Base-by-base conservation (phyloP, 495 filamentous ascomycete genomes). In the Aspergillus kassunensis region DNA sequence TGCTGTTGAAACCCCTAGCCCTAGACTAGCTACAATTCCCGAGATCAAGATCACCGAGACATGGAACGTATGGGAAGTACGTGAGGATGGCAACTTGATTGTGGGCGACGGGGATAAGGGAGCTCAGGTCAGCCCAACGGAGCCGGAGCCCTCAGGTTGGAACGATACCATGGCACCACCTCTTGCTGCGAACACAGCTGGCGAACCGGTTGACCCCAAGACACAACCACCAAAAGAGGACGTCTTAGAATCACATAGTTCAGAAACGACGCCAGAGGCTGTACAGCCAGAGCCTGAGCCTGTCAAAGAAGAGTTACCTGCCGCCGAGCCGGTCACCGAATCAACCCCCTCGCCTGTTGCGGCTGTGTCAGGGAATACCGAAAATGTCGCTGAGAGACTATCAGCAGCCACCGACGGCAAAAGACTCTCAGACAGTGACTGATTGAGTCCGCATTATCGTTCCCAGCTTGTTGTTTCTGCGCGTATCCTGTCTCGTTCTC, bases 121-220 rank as follows among this genome's bases (percentile, higher is more conserved):
- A 2, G 51, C 55, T n/a, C 46, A 65, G 11, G 53, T 44, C 11
- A 60, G 60, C 37, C 47, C 68, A 37, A 60, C 63, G n/a, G 58
- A 57, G 3, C 52, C 64, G 23, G 66, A 73, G 21, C 58, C 63
- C 8, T 58, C 51, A 16, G 30, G 18, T 20, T 52, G 49, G 25
- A 66, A 68, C 15, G 31, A 50, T 33, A 20, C 68, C 47, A 63
- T 59, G 58, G 59, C 62, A 24, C 56, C 67, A 40, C 51, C 76
- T 1, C 59, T 83, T 3, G 77, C 69, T 45, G 77, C 77, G 45
- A 83, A 83, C 52, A 74, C 66, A n/a, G 77, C 81, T 10, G 81
- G 80, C 34, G 82, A 83, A 61, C 63, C 76, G 1, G 63, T 77
- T 15, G 69, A 73, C 49, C 65, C 71, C 18, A 13, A 13, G 11